These are phyloP conservation scores for Suhomyces faveliae DNA, from an alignment of 805 yeast species.

Conservation along the genomic window DNA sequence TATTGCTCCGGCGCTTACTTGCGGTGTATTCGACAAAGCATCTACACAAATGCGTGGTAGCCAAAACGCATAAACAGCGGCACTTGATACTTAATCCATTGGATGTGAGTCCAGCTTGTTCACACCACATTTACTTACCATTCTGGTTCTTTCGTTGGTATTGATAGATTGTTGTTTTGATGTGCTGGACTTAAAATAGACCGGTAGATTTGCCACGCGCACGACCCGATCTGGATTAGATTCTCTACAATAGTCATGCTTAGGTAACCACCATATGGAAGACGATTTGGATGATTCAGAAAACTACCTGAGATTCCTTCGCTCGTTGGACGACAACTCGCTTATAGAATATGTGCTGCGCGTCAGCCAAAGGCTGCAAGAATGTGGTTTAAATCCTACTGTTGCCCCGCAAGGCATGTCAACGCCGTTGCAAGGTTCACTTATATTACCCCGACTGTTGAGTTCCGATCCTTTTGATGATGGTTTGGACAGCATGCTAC, in stretches of 20 bases:
- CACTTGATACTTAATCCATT: not conserved
- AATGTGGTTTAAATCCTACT: slow-evolving; percentile 1
- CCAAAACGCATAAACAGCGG: not conserved
- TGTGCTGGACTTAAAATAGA: slow-evolving; percentile 1
- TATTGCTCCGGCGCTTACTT: not conserved
- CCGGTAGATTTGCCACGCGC: not conserved
- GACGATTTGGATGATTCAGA: not conserved
- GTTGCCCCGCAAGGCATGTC: slow-evolving; percentile 1
- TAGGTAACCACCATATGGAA: not conserved
- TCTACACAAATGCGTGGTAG: not conserved
- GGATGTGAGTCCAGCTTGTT: not conserved
- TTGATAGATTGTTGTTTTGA: slow-evolving; percentile 2
- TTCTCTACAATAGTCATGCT: not conserved
- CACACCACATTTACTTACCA: not conserved
- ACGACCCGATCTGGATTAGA: not conserved
- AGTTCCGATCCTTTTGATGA: slow-evolving; percentile 28
- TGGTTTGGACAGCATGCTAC: slow-evolving; percentile 20
- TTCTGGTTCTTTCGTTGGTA: not conserved
- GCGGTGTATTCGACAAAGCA: not conserved
- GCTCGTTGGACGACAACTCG: slow-evolving; percentile 21
- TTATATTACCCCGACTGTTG: not conserved
- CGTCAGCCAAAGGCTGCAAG: slow-evolving; percentile 9
- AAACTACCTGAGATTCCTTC: slow-evolving; percentile 13
- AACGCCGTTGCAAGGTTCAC: not conserved
- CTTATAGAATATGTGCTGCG: slow-evolving; percentile 19